Conservation (phyloP, 2,329 filamentous ascomycete genomes). For the Neurospora crassa region DNA sequence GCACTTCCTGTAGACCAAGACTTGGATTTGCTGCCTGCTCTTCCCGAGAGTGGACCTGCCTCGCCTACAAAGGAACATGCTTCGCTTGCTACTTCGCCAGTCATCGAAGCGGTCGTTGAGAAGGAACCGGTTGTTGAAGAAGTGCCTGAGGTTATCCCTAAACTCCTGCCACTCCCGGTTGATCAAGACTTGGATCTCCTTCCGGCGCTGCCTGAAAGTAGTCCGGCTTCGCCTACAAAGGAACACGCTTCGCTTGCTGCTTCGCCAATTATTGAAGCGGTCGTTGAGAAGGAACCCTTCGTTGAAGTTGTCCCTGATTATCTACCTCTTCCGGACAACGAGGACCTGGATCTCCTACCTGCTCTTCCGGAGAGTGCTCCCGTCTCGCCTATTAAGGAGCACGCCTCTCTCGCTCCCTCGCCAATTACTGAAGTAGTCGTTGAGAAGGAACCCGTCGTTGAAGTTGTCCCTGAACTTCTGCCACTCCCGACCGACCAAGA, state of each 20-base stretch:
- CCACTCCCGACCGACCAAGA: too few species aligned
- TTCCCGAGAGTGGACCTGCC: background rate
- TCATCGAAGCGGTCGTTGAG: background rate
- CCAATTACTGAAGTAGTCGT: background rate
- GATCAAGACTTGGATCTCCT: background rate
- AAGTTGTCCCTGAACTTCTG: background rate
- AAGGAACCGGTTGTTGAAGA: background rate
- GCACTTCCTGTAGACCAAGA: background rate
- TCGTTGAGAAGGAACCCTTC: background rate
- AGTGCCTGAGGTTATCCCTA: background rate
- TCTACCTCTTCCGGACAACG: too few species aligned
- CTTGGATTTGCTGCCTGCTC: background rate
- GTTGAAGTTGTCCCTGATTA: background rate
- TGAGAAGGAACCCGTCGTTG: background rate
- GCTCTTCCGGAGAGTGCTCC: background rate
- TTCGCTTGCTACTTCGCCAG: background rate
- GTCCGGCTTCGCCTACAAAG: background rate
- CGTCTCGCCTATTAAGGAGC: background rate
- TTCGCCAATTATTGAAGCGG: too few species aligned
- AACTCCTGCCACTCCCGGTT: background rate
- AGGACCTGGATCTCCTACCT: background rate
- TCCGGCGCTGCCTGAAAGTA: background rate
- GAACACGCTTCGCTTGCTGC: background rate
- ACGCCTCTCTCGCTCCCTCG: background rate
- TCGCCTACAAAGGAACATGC: background rate